These are phyloP conservation scores for Alloteropsis semialata DNA, from an alignment of 176 grass and related monocot genomes.

Conservation along the genomic window DNA sequence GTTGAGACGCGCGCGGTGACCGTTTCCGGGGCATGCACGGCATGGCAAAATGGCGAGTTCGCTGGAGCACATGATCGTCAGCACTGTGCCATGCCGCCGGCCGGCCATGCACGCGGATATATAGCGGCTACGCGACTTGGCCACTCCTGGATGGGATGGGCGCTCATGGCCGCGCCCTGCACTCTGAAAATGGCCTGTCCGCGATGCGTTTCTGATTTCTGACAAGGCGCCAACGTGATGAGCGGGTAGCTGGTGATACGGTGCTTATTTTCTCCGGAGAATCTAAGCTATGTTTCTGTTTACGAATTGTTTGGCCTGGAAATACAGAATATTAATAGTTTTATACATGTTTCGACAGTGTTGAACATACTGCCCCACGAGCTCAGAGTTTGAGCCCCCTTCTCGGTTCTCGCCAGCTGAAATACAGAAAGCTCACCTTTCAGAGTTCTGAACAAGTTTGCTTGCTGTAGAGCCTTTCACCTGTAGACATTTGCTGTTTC, in stretches of 20 bases:
- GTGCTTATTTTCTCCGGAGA: background rate
- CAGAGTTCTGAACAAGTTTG: background rate
- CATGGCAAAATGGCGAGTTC: background rate
- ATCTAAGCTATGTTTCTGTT: background rate
- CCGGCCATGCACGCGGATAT: no score
- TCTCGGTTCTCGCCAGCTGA: background rate
- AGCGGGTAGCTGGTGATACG: background rate
- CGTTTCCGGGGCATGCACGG: background rate
- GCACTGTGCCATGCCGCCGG: slow-evolving; percentile 8
- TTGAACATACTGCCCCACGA: background rate
- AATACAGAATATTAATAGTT: background rate
- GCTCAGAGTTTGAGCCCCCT: background rate
- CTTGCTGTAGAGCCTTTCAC: background rate
- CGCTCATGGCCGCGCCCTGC: background rate
- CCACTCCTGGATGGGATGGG: background rate
- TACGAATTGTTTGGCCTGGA: background rate
- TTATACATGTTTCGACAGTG: background rate
- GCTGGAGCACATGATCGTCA: background rate
- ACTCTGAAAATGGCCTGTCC: background rate
- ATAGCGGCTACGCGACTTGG: background rate
- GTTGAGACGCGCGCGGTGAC: background rate
- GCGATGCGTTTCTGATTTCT: background rate
- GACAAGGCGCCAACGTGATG: background rate
- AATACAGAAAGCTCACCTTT: background rate
- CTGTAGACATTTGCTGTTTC: background rate